phyloP scores from a whole-genome alignment of 176 grass and related monocot species.

The Urochloa ruziziensis region DNA sequence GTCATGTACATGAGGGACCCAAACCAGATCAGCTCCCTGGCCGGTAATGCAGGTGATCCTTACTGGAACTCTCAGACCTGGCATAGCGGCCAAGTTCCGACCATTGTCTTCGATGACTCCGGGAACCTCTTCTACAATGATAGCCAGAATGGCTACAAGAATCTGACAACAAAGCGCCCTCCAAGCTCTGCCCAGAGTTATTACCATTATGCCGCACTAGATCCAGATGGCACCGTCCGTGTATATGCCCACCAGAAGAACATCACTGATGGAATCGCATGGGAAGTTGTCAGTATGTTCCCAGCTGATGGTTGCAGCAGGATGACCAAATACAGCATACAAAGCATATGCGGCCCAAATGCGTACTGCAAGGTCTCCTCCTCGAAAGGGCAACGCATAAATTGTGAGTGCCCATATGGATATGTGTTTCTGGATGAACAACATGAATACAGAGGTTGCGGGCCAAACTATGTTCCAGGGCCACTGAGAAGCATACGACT shows the following conservation, averaged over 20 bases:
- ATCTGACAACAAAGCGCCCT: background rate
- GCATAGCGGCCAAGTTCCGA: background rate
- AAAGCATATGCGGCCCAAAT: slow-evolving; percentile 7
- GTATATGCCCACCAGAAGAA: background rate
- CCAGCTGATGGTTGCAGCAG: background rate
- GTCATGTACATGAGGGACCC: background rate
- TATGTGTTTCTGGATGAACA: background rate
- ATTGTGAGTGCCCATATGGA: background rate
- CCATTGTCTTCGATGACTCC: background rate
- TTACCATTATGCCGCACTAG: background rate
- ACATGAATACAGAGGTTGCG: background rate
- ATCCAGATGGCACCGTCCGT: slow-evolving; percentile 26
- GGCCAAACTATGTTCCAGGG: background rate
- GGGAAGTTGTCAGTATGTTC: background rate
- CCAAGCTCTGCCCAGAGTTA: background rate
- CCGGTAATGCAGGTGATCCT: no score
- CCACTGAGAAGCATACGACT: background rate
- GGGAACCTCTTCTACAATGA: slow-evolving; percentile 9
- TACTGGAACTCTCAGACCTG: background rate
- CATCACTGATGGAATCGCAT: background rate
- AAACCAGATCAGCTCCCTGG: background rate
- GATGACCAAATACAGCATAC: background rate
- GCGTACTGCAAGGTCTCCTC: background rate
- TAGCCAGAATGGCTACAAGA: background rate
- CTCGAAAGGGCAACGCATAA: background rate